phyloP scores from a whole-genome alignment of 2,329 filamentous ascomycete species.

The Bipolaris oryzae region DNA sequence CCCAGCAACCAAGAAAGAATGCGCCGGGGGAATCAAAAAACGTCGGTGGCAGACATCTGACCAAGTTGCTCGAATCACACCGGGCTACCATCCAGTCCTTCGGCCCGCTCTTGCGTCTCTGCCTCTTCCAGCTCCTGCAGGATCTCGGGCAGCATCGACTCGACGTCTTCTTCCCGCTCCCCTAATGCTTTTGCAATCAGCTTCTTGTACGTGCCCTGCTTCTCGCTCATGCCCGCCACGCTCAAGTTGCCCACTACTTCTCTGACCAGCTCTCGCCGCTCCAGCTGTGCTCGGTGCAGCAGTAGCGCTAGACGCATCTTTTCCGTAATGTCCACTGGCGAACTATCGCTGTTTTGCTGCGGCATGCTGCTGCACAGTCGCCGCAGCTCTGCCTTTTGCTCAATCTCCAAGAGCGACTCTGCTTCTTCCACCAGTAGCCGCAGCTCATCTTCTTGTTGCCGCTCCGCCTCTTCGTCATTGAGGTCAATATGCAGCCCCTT shows the following conservation, averaged over 20 bases:
- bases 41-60: not conserved
- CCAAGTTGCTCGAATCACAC: conserved; percentile 14
- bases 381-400: conserved; percentile 50
- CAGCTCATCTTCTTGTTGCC: conserved; percentile 49
- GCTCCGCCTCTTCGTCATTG: conserved; percentile 46
- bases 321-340: conserved; percentile 54
- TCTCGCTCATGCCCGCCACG: conserved; percentile 72
- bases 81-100: conserved; percentile 44
- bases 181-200: conserved; percentile 72
- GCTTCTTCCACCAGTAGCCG: conserved; percentile 48
- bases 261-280: conserved; percentile 66
- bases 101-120: conserved; percentile 47
- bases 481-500: conserved; percentile 39
- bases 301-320: conserved; percentile 64
- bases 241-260: conserved; percentile 73
- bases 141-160: conserved; percentile 63
- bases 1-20: conserved; percentile 2
- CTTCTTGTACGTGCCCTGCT: conserved; percentile 74
- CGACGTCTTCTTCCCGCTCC: conserved; percentile 70
- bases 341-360: conserved; percentile 30
- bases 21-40: conserved; percentile 3
- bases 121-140: conserved; percentile 57
- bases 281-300: conserved; percentile 62
- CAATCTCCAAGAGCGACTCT: conserved; percentile 52
- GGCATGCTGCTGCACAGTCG: conserved; percentile 36